phyloP scores from a whole-genome alignment of 306 rosid species.

The Rubus idaeus region DNA sequence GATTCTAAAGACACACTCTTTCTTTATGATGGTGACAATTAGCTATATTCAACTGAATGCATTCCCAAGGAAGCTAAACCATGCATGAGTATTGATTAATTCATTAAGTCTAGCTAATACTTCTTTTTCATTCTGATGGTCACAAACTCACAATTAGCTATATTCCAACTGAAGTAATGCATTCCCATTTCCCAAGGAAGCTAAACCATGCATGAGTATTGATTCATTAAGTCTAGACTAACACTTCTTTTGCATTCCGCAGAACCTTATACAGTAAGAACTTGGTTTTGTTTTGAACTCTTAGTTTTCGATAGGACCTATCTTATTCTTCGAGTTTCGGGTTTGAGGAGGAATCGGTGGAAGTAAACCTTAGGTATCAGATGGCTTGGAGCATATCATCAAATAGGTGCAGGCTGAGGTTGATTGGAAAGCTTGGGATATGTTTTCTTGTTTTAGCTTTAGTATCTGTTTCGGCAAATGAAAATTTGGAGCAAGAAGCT shows the following conservation, averaged over 20 bases:
- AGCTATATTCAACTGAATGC: too few species aligned
- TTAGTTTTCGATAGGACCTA: not conserved
- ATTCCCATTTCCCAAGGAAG: not conserved
- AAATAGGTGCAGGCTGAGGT: conserved; percentile 31
- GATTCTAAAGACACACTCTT: not conserved
- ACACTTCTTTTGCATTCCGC: not conserved
- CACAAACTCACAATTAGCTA: not conserved
- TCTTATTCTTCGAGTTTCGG: not conserved
- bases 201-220: not conserved
- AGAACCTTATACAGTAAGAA: not conserved
- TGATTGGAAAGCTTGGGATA: conserved; percentile 22
- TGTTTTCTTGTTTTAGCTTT: conserved; percentile 23
- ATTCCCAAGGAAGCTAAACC: too few species aligned
- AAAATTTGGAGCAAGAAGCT: conserved; percentile 26
- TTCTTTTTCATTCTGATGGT: not conserved
- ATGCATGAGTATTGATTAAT: too few species aligned
- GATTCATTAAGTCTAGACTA: not conserved
- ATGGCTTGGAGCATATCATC: conserved; percentile 11
- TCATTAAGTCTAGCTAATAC: not conserved
- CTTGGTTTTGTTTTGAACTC: not conserved
- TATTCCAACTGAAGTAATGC: not conserved
- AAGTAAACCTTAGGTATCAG: not conserved
- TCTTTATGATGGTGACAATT: not conserved
- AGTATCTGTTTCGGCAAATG: conserved; percentile 45
- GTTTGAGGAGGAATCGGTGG: conserved; percentile 1